A percentile compares a stretch with the other conserved stretches of the same genome.
phyloP scores from a whole-genome alignment of 371 early-diverging fungal genomes.

The Mucor lusitanicus region DNA sequence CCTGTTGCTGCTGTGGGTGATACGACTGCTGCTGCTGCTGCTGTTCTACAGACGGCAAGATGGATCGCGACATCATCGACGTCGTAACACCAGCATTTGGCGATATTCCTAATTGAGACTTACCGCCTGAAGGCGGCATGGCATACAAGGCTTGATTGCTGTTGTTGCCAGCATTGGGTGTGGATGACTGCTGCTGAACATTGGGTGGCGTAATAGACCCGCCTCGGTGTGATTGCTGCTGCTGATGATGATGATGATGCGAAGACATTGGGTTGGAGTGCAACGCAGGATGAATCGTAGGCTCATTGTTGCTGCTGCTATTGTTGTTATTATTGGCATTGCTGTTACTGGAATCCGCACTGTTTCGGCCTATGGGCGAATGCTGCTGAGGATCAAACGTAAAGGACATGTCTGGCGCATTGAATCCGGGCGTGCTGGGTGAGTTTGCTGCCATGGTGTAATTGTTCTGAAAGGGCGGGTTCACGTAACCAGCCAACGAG shows the following conservation, averaged over 20 bases:
- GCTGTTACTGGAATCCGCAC: constrained; percentile 4
- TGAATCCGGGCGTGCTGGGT: constrained; percentile 19
- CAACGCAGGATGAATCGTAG: constrained; percentile 31
- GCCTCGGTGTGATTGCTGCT: not conserved
- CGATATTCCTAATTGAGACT: not conserved
- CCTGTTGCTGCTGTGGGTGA: not conserved
- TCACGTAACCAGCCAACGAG: constrained; percentile 24
- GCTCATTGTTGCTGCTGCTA: constrained; percentile 14
- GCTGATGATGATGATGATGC: constrained; percentile 2
- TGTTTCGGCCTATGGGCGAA: constrained; percentile 17
- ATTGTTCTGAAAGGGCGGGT: constrained; percentile 18
- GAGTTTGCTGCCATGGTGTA: constrained; percentile 16
- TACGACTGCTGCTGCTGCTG: not conserved
- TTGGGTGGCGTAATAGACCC: constrained; percentile 1
- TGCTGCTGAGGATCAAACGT: constrained; percentile 24
- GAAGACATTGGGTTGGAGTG: constrained; percentile 26
- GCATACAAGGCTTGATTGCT: not conserved
- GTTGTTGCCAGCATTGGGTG: not conserved
- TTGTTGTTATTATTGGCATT: not conserved
- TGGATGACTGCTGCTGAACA: not conserved
- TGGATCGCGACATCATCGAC: not conserved
- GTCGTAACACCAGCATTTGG: not conserved
- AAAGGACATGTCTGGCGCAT: constrained; percentile 22
- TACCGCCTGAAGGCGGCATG: not conserved
- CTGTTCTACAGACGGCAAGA: not conserved